Evolutionary conservation across 495 filamentous ascomycete species (phyloP).

Genomic region (Penicillium robsamsonii): DNA sequence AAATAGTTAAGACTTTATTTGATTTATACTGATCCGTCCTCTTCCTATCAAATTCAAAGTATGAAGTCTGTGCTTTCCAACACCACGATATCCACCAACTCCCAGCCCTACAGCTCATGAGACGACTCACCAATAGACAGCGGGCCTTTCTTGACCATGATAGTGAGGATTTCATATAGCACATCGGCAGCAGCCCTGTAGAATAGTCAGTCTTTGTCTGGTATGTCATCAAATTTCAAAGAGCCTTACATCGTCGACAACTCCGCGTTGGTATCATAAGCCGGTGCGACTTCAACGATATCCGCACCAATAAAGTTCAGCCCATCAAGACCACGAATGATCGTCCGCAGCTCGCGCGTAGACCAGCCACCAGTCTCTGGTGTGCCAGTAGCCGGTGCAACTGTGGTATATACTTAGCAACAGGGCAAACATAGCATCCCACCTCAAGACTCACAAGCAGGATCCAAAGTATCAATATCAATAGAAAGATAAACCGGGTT

Average conservation of each 20-base stretch:
- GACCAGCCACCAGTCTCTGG: slow-evolving; percentile 87
- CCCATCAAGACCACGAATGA: slow-evolving; percentile 69
- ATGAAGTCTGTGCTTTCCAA: background rate
- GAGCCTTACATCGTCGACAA: slow-evolving; percentile 55
- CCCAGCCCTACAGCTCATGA: slow-evolving; percentile 12
- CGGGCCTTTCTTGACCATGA: slow-evolving; percentile 64
- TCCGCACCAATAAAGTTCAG: slow-evolving; percentile 78
- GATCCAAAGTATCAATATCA: slow-evolving; percentile 86
- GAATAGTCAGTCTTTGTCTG: background rate
- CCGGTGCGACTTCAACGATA: slow-evolving; percentile 72
- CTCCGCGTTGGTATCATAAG: slow-evolving; percentile 68
- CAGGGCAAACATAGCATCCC: background rate
- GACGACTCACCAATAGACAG: slow-evolving; percentile 29
- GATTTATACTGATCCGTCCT: background rate
- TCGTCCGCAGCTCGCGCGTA: slow-evolving; percentile 72
- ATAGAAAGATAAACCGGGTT: slow-evolving; percentile 80
- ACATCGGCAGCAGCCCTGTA: slow-evolving; percentile 61
- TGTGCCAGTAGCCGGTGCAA: slow-evolving; percentile 81
- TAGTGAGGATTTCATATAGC: slow-evolving; percentile 62
- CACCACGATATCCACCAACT: background rate
- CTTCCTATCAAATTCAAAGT: background rate
- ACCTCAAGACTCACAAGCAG: slow-evolving; percentile 58
- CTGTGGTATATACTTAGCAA: slow-evolving; percentile 25
- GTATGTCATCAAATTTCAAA: background rate
- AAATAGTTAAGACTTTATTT: no score